These are phyloP conservation scores for Xylariaceae sp. DNA, from an alignment of 2,329 filamentous ascomycete species.

Conservation along the genomic window DNA sequence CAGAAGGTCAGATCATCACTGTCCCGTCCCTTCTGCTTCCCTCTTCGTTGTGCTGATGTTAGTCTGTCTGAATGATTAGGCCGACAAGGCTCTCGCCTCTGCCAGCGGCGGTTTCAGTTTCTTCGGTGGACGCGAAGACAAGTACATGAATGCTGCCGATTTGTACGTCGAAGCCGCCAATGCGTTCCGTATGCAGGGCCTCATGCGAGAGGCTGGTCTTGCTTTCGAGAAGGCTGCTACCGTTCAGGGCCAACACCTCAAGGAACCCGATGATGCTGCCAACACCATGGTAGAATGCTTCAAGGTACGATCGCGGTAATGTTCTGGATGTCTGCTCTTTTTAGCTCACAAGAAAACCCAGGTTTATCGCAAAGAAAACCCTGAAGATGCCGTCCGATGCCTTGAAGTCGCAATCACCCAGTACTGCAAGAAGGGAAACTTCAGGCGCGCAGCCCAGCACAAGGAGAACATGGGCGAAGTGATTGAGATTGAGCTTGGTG, in stretches of 20 bases:
- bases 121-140: constrained; percentile 82
- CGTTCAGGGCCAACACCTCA: constrained; percentile 74
- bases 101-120: constrained; percentile 80
- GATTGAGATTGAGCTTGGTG: constrained; percentile 74
- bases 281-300: constrained; percentile 86
- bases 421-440: constrained; percentile 86
- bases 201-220: constrained; percentile 68
- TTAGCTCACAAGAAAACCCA: constrained; percentile 56
- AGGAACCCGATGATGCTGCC: constrained; percentile 87
- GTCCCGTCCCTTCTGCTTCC: constrained; percentile 23
- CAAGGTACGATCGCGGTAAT: constrained; percentile 53
- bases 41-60: constrained; percentile 20
- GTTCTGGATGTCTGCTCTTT: not conserved
- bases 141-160: constrained; percentile 84
- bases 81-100: constrained; percentile 73
- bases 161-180: constrained; percentile 85
- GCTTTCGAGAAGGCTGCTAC: constrained; percentile 82
- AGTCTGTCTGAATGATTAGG: constrained; percentile 46
- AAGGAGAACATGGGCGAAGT: constrained; percentile 85
- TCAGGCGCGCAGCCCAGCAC: constrained; percentile 82
- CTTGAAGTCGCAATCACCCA: constrained; percentile 75
- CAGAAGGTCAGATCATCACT: constrained; percentile 58
- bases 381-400: constrained; percentile 75
- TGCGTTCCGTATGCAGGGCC: constrained; percentile 76
- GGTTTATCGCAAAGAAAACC: constrained; percentile 81